Conservation (phyloP, 2,329 filamentous ascomycete genomes). For the Geosmithia morbida region DNA sequence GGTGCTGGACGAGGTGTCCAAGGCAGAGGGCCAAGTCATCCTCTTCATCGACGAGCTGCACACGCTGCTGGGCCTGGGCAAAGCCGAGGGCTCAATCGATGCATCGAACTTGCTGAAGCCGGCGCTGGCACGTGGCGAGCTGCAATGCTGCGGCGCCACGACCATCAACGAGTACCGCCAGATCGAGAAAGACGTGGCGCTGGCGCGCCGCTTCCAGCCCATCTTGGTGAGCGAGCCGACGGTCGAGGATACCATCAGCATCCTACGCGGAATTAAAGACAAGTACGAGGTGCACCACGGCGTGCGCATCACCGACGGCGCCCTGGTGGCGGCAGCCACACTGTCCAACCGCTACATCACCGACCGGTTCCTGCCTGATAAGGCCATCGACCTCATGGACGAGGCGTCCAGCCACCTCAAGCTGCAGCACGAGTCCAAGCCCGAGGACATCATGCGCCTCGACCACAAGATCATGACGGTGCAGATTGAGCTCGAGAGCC, state of each 20-base stretch:
- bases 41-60: slow-evolving; percentile 94
- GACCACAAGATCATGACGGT: slow-evolving; percentile 96
- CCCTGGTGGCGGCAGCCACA: slow-evolving; percentile 79
- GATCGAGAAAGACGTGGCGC: slow-evolving; percentile 91
- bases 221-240: slow-evolving; percentile 86
- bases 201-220: slow-evolving; percentile 86
- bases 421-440: slow-evolving; percentile 91
- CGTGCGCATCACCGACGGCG: slow-evolving; percentile 84
- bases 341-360: slow-evolving; percentile 95
- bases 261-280: slow-evolving; percentile 91
- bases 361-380: slow-evolving; percentile 89
- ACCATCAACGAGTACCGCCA: slow-evolving; percentile 82
- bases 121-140: slow-evolving; percentile 77
- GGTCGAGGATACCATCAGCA: slow-evolving; percentile 87
- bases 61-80: slow-evolving; percentile 79
- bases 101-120: slow-evolving; percentile 92
- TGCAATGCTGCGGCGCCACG: slow-evolving; percentile 92
- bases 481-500: slow-evolving; percentile 88
- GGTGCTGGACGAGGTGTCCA: slow-evolving; percentile 80
- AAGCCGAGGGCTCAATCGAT: slow-evolving; percentile 92
- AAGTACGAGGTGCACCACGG: slow-evolving; percentile 96
- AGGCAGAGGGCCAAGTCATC: slow-evolving; percentile 79
- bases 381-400: slow-evolving; percentile 93
- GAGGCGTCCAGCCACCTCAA: slow-evolving; percentile 85
- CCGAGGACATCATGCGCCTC: slow-evolving; percentile 81